Percentiles rank a stretch among this genome's conserved stretches.
These are phyloP conservation scores for Phaeotremella fagi DNA, from an alignment of 768 basidiomycete genomes.

Conservation along the genomic window DNA sequence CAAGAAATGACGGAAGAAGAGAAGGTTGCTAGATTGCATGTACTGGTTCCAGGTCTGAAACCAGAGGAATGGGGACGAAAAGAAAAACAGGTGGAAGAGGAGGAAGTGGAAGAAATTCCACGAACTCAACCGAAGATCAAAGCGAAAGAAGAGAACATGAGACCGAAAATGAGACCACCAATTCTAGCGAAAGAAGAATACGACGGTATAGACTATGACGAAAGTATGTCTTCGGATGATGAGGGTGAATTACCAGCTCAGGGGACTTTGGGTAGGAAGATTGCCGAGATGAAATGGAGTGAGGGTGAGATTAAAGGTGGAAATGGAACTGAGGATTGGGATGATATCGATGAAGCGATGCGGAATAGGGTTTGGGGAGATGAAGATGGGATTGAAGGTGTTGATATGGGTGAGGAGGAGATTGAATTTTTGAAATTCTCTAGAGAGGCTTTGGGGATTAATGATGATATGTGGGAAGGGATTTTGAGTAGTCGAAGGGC, in stretches of 20 bases:
- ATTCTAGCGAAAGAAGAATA: conserved; percentile 76
- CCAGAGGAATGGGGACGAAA: conserved; percentile 78
- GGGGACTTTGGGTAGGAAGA: conserved; percentile 34
- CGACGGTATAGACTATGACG: conserved; percentile 85
- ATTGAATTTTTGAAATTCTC: conserved; percentile 95
- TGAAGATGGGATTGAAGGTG: conserved; percentile 57
- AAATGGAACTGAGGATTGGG: conserved; percentile 9
- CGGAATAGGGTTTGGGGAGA: conserved; percentile 21
- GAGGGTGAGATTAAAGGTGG: conserved; percentile 16
- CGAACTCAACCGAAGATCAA: background rate
- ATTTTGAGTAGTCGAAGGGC: conserved; percentile 72
- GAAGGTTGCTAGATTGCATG: conserved; percentile 66
- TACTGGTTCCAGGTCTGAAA: conserved; percentile 72
- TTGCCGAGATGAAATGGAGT: conserved; percentile 36
- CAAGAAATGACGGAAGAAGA: conserved; percentile 49
- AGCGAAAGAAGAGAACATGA: background rate
- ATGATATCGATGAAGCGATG: conserved; percentile 34
- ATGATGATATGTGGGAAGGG: conserved; percentile 79
- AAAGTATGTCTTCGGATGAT: conserved; percentile 64
- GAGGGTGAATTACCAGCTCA: conserved; percentile 28
- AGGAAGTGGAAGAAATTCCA: too few species aligned
- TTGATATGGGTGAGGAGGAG: conserved; percentile 81
- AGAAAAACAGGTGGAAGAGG: too few species aligned
- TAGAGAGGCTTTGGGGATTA: conserved; percentile 81
- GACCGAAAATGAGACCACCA: conserved; percentile 59